Base-by-base conservation (phyloP, 305 asterid genomes). In the Plantago coronopus region DNA sequence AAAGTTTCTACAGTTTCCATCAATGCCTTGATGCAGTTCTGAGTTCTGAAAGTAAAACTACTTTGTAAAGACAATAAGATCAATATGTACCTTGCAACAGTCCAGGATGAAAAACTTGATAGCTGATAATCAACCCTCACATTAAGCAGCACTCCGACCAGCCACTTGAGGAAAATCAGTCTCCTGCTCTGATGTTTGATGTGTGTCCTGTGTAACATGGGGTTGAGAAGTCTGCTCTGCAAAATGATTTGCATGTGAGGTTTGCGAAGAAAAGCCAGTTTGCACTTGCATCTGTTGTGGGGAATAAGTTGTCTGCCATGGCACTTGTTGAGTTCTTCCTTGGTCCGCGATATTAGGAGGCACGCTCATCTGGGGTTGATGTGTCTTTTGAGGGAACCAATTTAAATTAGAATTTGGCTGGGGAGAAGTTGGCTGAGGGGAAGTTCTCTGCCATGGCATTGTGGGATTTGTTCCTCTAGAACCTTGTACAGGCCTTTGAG, bases 271-370 rank as follows among this genome's bases (percentile, higher is more conserved):
- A 58, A 64, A 48, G 42, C 66, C 44, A 17, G 72, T 48, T 61
- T 72, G 78, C 68, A 74, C 72, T 48, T 72, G 79, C 76, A 67
- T 63, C 49, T 58, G 45, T 4, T 66, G 69, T 45, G 74, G 62
- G 37, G 27, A 18, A 53, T 23, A 53, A 23, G 27, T 53, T 11
- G 19, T 16, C 42, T 53, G 58, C 58, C 58, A 53, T 23, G 58
- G 10, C 20, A 25, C 31, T 53, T 25, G 58, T 16, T 25, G 57
- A 23, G 16, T 53, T 53, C 20, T 53, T 53, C 58, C 58, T 25
- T 25, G 58, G 23, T 53, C 58, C 9, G 58, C 9, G 40, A 53
- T 23, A 16, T 25, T 17, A 16, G 57, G 27, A 22, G 58, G 38
- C 19, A 19, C 19, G 13, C 17, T 51, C 57, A 23, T 51, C 57